phyloP scores from a whole-genome alignment of 2,329 filamentous ascomycete species.

The Westerdykella ornata region DNA sequence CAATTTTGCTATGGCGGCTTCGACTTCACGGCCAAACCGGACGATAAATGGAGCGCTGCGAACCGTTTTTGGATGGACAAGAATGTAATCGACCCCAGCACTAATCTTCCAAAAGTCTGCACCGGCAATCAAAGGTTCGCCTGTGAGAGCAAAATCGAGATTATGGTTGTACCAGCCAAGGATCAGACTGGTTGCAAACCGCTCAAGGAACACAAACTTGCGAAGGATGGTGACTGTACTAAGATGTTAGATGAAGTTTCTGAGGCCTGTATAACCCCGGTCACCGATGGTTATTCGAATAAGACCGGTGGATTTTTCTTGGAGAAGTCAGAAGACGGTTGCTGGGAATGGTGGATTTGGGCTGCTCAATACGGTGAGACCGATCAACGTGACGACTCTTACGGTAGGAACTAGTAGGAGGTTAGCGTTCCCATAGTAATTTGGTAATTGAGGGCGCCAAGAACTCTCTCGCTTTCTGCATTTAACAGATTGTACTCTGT shows the following conservation, averaged over 20 bases:
- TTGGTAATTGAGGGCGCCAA: too few relatives aligned
- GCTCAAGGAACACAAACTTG: background rate
- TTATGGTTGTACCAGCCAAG: background rate
- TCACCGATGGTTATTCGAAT: background rate
- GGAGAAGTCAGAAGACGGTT: background rate
- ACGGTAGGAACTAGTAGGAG: too few relatives aligned
- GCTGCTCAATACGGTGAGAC: background rate
- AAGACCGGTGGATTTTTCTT: background rate
- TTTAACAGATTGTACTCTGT: too few relatives aligned
- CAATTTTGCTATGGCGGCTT: background rate
- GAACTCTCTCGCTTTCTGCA: too few relatives aligned
- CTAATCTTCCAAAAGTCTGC: too few relatives aligned
- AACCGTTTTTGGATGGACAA: background rate
- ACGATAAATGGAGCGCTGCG: background rate
- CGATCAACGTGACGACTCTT: too few relatives aligned
- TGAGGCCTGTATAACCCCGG: background rate
- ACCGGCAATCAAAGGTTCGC: too few relatives aligned
- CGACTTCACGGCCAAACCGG: background rate
- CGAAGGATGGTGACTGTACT: background rate
- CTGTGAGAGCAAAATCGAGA: background rate
- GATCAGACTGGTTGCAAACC: background rate
- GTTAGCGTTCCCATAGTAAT: too few relatives aligned
- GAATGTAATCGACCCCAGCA: too few relatives aligned
- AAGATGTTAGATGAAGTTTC: background rate
- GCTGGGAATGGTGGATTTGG: slow-evolving; percentile 1